Conservation (phyloP, 2,329 filamentous ascomycete species). For the Chrysoporthe puriensis region DNA sequence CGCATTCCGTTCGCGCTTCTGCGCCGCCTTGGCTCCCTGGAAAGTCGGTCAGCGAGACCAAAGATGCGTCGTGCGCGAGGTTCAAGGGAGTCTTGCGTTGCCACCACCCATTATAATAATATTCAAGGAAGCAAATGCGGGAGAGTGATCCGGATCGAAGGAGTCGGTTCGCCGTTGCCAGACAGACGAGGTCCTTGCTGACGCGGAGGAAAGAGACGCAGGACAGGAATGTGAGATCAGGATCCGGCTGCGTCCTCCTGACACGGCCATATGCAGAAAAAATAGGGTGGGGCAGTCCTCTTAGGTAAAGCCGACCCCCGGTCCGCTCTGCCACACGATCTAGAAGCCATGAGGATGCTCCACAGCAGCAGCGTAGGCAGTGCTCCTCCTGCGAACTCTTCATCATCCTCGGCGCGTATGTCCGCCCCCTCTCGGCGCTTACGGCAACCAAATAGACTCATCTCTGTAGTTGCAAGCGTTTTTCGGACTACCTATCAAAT, state of each 20-base stretch:
- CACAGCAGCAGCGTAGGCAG: not conserved
- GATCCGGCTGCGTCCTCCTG: slow-evolving; percentile 1
- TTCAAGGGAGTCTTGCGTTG: slow-evolving; percentile 15
- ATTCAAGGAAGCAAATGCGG: not conserved
- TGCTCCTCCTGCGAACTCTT: too few species aligned
- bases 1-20: slow-evolving; percentile 73
- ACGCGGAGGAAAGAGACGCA: not conserved
- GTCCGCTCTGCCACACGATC: not conserved
- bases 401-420: too few species aligned
- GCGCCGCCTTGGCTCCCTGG: slow-evolving; percentile 47
- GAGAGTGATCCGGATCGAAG: not conserved
- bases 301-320: not conserved
- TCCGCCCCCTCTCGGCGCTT: too few species aligned
- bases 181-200: not conserved
- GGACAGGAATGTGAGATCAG: not conserved
- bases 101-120: slow-evolving; percentile 26
- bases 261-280: not conserved
- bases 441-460: too few species aligned
- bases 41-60: slow-evolving; percentile 20
- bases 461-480: too few species aligned
- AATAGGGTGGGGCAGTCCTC: not conserved
- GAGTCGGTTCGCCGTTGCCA: not conserved
- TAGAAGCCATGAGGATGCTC: not conserved
- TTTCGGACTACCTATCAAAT: too few species aligned
- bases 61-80: too few species aligned